Evolutionary conservation across 345 rosid genomes (phyloP).

Genomic region (Eucalyptus tenuipes): DNA sequence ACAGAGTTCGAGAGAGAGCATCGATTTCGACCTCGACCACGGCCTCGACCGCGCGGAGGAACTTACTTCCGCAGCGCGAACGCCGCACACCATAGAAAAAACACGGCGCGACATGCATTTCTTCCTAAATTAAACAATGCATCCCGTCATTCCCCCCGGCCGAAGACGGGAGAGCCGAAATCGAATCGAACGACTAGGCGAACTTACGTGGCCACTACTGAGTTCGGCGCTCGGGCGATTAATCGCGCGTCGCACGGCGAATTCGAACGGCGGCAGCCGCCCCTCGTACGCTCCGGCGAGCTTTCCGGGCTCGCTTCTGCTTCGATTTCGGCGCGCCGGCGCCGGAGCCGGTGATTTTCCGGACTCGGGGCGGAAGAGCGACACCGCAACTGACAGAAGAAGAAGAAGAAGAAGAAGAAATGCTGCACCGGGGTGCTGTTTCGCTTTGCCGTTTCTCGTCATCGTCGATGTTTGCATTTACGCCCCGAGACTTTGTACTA

Average conservation of each 20-base stretch:
- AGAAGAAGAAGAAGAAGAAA: neutral
- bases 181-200: neutral
- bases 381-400: neutral
- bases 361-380: neutral
- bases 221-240: neutral
- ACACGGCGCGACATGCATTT: neutral
- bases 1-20: neutral
- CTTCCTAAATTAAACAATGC: neutral
- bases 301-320: neutral
- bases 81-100: neutral
- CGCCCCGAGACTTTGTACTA: neutral
- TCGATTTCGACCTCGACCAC: neutral
- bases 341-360: neutral
- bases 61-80: neutral
- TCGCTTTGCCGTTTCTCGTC: neutral
- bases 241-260: neutral
- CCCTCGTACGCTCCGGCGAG: neutral
- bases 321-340: neutral
- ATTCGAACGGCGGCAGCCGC: neutral
- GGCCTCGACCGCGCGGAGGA: neutral
- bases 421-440: neutral
- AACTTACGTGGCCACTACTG: neutral
- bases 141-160: neutral
- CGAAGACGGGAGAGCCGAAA: neutral
- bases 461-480: neutral